Evolutionary conservation across 2,329 filamentous ascomycete genomes (phyloP).

Genomic region (Sporothrix brunneoviolacea): DNA sequence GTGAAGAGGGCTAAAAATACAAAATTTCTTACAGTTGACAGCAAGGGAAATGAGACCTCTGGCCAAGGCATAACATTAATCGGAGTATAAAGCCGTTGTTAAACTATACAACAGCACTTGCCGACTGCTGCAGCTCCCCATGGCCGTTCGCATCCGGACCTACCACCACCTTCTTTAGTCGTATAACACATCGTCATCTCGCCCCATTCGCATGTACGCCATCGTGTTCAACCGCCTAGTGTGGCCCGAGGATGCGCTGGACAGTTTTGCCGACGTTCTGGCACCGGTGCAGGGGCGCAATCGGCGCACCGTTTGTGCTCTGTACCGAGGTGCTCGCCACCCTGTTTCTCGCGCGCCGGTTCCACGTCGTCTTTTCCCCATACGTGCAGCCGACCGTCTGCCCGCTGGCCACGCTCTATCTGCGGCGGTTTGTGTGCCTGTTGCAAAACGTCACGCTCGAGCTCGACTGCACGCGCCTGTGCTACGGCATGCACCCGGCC

Average conservation of each 20-base stretch:
- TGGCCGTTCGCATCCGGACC: background rate
- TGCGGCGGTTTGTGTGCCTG: constrained; percentile 29
- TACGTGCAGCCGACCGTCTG: constrained; percentile 27
- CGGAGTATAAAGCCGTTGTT: too few relatives aligned
- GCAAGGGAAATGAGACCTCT: too few relatives aligned
- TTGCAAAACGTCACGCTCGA: constrained; percentile 34
- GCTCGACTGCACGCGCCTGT: constrained; percentile 34
- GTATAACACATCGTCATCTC: background rate
- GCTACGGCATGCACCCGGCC: constrained; percentile 24
- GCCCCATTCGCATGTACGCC: constrained; percentile 21
- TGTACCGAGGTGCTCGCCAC: constrained; percentile 31
- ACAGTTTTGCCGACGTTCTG: constrained; percentile 23
- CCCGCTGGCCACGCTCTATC: constrained; percentile 30
- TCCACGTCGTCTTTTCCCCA: constrained; percentile 35
- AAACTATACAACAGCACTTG: too few relatives aligned
- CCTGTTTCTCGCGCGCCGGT: constrained; percentile 28
- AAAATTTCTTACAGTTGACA: too few relatives aligned
- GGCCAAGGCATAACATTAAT: too few relatives aligned
- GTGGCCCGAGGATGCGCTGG: constrained; percentile 32
- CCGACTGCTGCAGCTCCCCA: background rate
- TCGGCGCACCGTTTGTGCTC: constrained; percentile 23
- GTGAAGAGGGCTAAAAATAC: too few relatives aligned
- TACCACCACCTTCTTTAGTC: background rate
- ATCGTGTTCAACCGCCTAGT: constrained; percentile 26
- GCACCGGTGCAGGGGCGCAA: background rate